Percentiles rank a stretch among this genome's conserved stretches.
Conservation (phyloP, 805 yeast genomes). For the Ogataea degrootiae region DNA sequence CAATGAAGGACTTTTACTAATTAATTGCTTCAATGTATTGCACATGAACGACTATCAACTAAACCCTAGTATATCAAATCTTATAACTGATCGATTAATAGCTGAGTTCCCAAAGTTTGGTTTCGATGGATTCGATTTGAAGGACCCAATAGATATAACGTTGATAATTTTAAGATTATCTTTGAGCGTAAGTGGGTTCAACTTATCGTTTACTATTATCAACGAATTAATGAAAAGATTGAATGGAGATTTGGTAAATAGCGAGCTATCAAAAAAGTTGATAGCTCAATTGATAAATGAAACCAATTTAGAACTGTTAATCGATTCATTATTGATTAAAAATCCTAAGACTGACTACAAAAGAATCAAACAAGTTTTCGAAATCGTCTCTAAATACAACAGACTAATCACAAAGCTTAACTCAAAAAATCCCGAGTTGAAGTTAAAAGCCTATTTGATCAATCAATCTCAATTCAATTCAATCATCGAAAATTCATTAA, state of each 20-base stretch:
- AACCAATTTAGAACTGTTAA: too few species aligned
- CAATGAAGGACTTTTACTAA: conserved; percentile 1
- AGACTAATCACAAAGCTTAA: conserved; percentile 6
- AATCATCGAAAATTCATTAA: conserved; percentile 7
- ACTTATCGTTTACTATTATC: conserved; percentile 1
- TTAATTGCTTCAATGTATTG: conserved; percentile 9
- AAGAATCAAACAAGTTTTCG: conserved; percentile 6
- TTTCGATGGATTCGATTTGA: too few species aligned
- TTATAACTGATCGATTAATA: too few species aligned
- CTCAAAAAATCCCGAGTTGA: neutral
- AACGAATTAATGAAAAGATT: conserved; percentile 1
- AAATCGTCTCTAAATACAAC: conserved; percentile 9
- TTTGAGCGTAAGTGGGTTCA: too few species aligned
- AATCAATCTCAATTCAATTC: conserved; percentile 8
- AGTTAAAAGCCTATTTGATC: conserved; percentile 4
- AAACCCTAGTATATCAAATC: too few species aligned
- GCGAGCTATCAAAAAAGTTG: conserved; percentile 1
- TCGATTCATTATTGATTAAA: conserved; percentile 4
- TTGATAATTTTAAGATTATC: too few species aligned
- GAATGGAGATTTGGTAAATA: neutral
- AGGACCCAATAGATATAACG: too few species aligned
- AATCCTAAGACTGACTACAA: conserved; percentile 6
- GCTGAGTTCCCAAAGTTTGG: too few species aligned
- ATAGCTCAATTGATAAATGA: conserved; percentile 8
- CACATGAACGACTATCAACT: neutral